These are phyloP conservation scores for Phragmites australis DNA, from an alignment of 176 grass and related monocot genomes.

Conservation along the genomic window DNA sequence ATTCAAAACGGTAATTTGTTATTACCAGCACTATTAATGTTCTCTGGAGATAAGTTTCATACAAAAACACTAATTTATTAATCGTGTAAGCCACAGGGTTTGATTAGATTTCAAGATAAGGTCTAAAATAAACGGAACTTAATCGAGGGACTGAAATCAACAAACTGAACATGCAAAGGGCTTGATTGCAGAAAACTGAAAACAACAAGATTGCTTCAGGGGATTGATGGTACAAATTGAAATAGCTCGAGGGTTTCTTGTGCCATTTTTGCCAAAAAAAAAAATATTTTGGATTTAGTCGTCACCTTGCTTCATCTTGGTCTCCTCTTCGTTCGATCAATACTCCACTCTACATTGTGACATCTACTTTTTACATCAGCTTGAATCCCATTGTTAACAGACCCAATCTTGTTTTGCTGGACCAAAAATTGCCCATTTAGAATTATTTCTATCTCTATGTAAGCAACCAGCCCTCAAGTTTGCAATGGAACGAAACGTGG, in stretches of 20 bases:
- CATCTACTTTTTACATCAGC: neutral
- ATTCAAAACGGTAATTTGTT: neutral
- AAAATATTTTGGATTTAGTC: neutral
- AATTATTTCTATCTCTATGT: neutral
- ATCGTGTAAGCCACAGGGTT: neutral
- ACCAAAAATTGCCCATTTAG: neutral
- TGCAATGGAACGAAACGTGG: neutral
- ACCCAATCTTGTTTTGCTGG: neutral
- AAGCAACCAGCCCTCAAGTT: neutral
- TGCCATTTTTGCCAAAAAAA: neutral
- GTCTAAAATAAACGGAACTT: neutral
- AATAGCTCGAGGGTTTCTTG: neutral
- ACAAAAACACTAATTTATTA: neutral
- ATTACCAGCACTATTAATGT: neutral
- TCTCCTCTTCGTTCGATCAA: neutral
- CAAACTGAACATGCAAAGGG: neutral
- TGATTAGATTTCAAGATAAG: neutral
- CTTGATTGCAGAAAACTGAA: neutral
- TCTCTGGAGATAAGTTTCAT: neutral
- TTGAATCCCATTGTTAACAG: too few species aligned
- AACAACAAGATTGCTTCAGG: neutral
- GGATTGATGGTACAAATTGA: neutral
- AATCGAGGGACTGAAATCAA: neutral
- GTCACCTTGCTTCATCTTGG: neutral
- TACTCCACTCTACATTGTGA: neutral